These are phyloP conservation scores for Ceratocystis huliohia DNA, from an alignment of 2,329 filamentous ascomycete genomes.

Conservation along the genomic window DNA sequence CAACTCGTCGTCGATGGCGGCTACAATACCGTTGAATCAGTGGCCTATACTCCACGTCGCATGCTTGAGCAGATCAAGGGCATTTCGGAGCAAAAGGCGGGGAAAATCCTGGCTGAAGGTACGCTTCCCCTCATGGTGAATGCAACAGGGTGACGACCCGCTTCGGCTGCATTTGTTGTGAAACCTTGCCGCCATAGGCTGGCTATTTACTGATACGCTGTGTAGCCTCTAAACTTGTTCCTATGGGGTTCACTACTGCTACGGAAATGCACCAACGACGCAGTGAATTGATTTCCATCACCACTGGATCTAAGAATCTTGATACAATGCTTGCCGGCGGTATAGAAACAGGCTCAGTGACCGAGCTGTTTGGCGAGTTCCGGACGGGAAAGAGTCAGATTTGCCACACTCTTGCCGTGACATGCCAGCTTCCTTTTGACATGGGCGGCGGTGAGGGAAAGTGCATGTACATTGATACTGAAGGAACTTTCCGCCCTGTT, in stretches of 20 bases:
- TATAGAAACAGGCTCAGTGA: slow-evolving; percentile 93
- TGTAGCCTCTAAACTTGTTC: slow-evolving; percentile 82
- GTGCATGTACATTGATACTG: slow-evolving; percentile 95
- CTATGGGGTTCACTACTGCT: slow-evolving; percentile 97
- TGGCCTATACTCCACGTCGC: slow-evolving; percentile 80
- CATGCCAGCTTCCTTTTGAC: slow-evolving; percentile 93
- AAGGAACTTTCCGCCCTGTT: slow-evolving; percentile 91
- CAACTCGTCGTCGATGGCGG: slow-evolving; percentile 85
- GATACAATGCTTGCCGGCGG: slow-evolving; percentile 91
- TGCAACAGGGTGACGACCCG: neutral
- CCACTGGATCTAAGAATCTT: slow-evolving; percentile 92
- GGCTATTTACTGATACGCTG: slow-evolving; percentile 4
- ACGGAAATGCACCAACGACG: slow-evolving; percentile 97
- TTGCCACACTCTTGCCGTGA: slow-evolving; percentile 95
- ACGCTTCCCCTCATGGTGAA: slow-evolving; percentile 25
- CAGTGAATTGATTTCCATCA: slow-evolving; percentile 95
- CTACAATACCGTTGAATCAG: slow-evolving; percentile 87
- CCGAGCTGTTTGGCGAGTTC: slow-evolving; percentile 96
- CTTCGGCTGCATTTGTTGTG: neutral
- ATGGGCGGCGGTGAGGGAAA: slow-evolving; percentile 99
- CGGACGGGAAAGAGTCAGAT: slow-evolving; percentile 97
- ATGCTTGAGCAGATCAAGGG: slow-evolving; percentile 91
- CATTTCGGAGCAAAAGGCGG: slow-evolving; percentile 92
- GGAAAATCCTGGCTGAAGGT: slow-evolving; percentile 85
- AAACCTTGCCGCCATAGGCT: neutral